phyloP scores from a whole-genome alignment of 148 eudicot genomes.

The Dysphania ambrosioides region DNA sequence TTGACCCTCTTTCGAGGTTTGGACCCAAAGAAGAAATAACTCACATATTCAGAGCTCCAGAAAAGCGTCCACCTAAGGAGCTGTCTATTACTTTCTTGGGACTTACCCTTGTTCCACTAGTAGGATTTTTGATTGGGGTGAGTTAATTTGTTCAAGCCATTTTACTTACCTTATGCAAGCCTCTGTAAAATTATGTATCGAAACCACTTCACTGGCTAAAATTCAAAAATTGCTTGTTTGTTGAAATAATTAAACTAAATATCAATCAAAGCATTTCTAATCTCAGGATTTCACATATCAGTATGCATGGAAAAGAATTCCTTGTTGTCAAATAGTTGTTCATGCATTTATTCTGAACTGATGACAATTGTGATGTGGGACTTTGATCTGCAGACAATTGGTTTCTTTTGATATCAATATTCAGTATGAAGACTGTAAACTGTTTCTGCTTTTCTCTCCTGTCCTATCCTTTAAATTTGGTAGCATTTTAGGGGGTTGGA shows the following conservation, averaged over 20 bases:
- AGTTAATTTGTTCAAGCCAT: slow-evolving; percentile 27
- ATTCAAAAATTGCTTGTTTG: neutral
- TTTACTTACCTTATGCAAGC: neutral
- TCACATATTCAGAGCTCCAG: slow-evolving; percentile 83
- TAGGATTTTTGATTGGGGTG: slow-evolving; percentile 88
- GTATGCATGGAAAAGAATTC: neutral
- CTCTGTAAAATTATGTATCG: neutral
- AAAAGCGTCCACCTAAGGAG: slow-evolving; percentile 73
- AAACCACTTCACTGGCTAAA: neutral
- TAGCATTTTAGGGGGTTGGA: neutral
- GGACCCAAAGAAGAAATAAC: slow-evolving; percentile 89
- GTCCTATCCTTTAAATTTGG: neutral
- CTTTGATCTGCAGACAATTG: neutral
- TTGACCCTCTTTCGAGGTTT: slow-evolving; percentile 71
- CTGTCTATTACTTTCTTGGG: slow-evolving; percentile 76
- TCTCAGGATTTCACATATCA: neutral
- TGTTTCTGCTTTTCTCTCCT: neutral
- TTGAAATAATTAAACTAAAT: neutral
- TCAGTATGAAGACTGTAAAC: too few relatives aligned
- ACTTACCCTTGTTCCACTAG: slow-evolving; percentile 66
- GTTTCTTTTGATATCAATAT: too few relatives aligned
- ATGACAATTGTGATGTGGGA: neutral
- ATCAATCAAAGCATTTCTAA: neutral
- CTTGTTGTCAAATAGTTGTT: neutral
- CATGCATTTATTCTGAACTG: neutral